Base-by-base conservation (phyloP, 352 stramenopile species). In the Pythium guiyangense region DNA sequence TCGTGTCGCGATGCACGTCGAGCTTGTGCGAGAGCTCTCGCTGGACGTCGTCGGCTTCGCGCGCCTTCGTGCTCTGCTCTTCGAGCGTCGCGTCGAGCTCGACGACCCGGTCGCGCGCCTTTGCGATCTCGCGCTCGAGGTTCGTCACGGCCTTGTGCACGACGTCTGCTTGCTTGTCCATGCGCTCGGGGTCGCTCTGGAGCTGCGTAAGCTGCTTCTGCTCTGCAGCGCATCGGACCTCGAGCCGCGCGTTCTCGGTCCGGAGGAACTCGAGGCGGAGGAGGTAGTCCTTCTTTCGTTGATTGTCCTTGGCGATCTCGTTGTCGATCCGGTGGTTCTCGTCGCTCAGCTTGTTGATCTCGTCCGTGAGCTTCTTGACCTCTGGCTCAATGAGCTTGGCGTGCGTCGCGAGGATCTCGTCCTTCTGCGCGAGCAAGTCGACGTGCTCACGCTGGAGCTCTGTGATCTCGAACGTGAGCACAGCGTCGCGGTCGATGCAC, bases 1-100 rank as follows among this genome's bases (percentile, higher is more conserved):
- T 92, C 46, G 84, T 97, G 8, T 95, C 83, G 39, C 88, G 79
- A 62, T 97, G 89, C 6, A 96, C 69, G 20, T 97, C 87, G 12
- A 97, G 64, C 55, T 96, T 96, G 61, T 93, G 86, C 29, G 63
- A 56, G 8, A 96, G 71, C 50, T 93, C 89, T 22, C 77, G 79
- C 47, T 87, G 75, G 11, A 96, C 67, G 55, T 91, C 83, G 6
- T 96, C 83, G 11, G 77, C 73, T 27, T 96, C 90, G 27, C 79
- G 75, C 29, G 81, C 60, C 60, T 91, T 91, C 14, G 29, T 20
- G 10, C 64, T 69, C 27, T 90, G 84, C 4, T 60, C 49, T 4
- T 79, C 70, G 5, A 82, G 49, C 29, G 62, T 49, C 31, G 62
- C 31, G 37, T 92, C 72, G 5, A 87, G 66, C 25, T 76, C 67